Evolutionary conservation across 768 basidiomycete genomes (phyloP), one percentile per base, ranked within the genome.

Genomic region (Daedaleopsis nitida): DNA sequence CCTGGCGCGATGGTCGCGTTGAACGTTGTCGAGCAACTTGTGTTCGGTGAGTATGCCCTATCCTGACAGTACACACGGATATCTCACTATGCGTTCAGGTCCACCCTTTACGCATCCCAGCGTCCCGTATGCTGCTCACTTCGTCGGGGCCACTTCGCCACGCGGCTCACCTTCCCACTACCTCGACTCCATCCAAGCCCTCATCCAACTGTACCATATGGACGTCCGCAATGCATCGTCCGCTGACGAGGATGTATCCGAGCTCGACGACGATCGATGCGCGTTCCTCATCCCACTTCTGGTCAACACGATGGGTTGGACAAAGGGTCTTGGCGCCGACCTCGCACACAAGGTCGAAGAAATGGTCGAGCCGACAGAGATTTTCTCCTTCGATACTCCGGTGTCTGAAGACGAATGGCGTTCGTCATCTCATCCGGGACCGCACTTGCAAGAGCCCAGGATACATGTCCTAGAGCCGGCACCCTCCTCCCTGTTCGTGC

Each of bases 231-330:
- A 78, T 53, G 76, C 81, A 1, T 66, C 71, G 1, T 56, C 73
- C 6, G 63, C 72, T 38, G 68, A 70, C 51, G 57, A 55, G 8
- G 38, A 12, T 5, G n/a, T 21, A 6, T 45, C 64, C 10, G 68
- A 66, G 19, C 59, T 64, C 16, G 70, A 71, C 8, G 71, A 73
- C 3, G 73, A 74, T 6, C 79, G 83, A 44, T 80, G 89, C 23
- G 67, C 70, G 7, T 86, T 89, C 52, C 62, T 75, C 27, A 84
- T 95, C 5, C 96, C 96, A 0, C 83, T 98, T 17, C 85, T 98
- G 16, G 83, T 98, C 55, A 99, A 98, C 71, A 98, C 92, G 0
- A 96, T 96, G 86, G 96, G 96, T 2, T 99, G 96, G 96, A 84
- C 84, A 6, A 98, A 96, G 72, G 96, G 96, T 8, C 84, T 97